Evolutionary conservation across 1,284 basidiomycete genomes (phyloP).

Genomic region (Entoloma clypeatum): DNA sequence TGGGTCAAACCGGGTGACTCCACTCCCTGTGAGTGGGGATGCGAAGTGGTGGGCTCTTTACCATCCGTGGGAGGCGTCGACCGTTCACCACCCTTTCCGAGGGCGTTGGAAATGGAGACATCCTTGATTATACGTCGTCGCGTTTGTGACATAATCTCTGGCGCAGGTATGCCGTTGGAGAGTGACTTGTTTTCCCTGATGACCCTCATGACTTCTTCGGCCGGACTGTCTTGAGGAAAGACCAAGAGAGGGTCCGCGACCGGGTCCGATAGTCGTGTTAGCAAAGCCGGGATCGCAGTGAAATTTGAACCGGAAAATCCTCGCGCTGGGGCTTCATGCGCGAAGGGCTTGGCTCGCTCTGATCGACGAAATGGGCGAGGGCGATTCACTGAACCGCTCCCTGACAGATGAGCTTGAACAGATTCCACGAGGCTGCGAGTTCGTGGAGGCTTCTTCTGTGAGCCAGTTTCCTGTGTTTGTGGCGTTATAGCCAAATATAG

Average conservation of each 20-base stretch:
- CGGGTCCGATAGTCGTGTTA: conserved; percentile 11
- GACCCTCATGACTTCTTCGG: neutral
- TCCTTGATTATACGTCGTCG: conserved; percentile 25
- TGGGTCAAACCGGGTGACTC: conserved; percentile 1
- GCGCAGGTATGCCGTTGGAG: conserved; percentile 23
- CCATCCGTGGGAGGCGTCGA: neutral
- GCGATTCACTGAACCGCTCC: conserved; percentile 1
- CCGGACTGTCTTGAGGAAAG: too few species aligned
- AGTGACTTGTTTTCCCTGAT: neutral
- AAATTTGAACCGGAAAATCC: too few species aligned
- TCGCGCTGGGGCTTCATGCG: too few species aligned
- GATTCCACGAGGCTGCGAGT: conserved; percentile 42
- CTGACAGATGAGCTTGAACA: conserved; percentile 45
- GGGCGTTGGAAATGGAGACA: conserved; percentile 1
- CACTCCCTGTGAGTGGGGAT: neutral
- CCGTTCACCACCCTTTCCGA: neutral
- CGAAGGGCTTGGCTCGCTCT: too few species aligned
- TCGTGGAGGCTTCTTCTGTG: conserved; percentile 28
- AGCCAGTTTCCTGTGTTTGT: too few species aligned
- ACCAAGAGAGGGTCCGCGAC: too few species aligned
- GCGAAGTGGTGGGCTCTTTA: neutral
- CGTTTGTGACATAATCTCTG: conserved; percentile 32
- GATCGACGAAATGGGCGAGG: too few species aligned
- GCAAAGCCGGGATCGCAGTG: conserved; percentile 8
- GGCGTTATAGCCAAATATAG: too few species aligned